These are phyloP conservation scores for Scutellaria baicalensis DNA, from an alignment of 257 asterid species.

Conservation along the genomic window DNA sequence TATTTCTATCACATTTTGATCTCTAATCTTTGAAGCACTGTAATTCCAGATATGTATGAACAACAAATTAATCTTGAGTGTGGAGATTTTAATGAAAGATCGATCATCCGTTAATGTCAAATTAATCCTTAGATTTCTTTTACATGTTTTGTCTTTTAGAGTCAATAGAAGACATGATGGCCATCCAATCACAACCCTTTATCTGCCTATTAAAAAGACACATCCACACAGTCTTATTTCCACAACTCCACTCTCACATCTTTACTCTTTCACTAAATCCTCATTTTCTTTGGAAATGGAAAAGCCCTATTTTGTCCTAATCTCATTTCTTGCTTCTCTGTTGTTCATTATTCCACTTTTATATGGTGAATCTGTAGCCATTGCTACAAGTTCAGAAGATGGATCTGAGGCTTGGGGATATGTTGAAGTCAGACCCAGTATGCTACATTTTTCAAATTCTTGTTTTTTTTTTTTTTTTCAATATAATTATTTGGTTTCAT, in stretches of 20 bases:
- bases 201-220: not conserved
- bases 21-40: too few species aligned
- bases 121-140: too few species aligned
- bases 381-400: slow-evolving; percentile 44
- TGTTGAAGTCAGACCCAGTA: slow-evolving; percentile 94
- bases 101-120: too few species aligned
- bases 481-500: not conserved
- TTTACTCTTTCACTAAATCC: not conserved
- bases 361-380: slow-evolving; percentile 19
- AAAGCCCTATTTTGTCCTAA: slow-evolving; percentile 18
- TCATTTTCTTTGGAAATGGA: slow-evolving; percentile 17
- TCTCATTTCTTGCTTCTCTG: slow-evolving; percentile 8
- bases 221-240: not conserved
- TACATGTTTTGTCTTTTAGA: too few species aligned
- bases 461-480: not conserved
- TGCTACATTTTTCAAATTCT: not conserved
- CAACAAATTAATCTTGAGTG: too few species aligned
- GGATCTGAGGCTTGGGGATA: slow-evolving; percentile 94
- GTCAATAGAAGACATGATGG: too few species aligned
- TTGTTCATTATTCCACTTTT: slow-evolving; percentile 20
- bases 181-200: too few species aligned
- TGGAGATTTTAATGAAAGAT: too few species aligned
- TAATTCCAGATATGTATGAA: too few species aligned
- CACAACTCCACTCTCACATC: not conserved
- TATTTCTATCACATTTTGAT: too few species aligned